Percentiles rank a stretch among this genome's conserved stretches.
phyloP scores from a whole-genome alignment of 495 filamentous ascomycete species.

The Hypoxylon subgilvum region DNA sequence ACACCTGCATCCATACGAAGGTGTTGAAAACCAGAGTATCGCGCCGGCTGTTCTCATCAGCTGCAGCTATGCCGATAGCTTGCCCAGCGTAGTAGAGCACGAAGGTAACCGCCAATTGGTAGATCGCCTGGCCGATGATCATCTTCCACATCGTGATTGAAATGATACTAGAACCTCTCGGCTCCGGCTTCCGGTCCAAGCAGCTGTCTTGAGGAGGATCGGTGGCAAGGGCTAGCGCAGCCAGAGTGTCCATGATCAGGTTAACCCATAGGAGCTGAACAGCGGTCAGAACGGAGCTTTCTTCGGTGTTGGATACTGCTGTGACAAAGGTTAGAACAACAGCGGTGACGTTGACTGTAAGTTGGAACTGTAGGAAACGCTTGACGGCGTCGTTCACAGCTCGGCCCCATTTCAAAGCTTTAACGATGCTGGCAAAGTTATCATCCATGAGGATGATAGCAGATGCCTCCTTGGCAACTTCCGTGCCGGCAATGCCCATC shows the following conservation, averaged over 20 bases:
- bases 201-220: constrained; percentile 82
- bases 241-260: constrained; percentile 92
- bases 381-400: constrained; percentile 90
- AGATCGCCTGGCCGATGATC: constrained; percentile 86
- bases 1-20: constrained; percentile 97
- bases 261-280: constrained; percentile 93
- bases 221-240: constrained; percentile 83
- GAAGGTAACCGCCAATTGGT: constrained; percentile 79
- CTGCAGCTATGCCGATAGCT: constrained; percentile 61
- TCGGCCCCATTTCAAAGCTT: constrained; percentile 87
- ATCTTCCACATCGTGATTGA: constrained; percentile 95
- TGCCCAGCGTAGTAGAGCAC: constrained; percentile 75
- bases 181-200: constrained; percentile 80
- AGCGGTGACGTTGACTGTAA: constrained; percentile 90
- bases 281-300: constrained; percentile 76
- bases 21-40: constrained; percentile 87
- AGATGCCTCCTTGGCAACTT: constrained; percentile 92
- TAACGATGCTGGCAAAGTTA: constrained; percentile 86
- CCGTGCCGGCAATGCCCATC: constrained; percentile 89
- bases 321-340: constrained; percentile 83
- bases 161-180: constrained; percentile 77
- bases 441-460: constrained; percentile 92
- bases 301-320: constrained; percentile 70
- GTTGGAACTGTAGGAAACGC: constrained; percentile 90
- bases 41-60: constrained; percentile 55